A percentile compares a stretch with the other conserved stretches of the same genome.
Conservation (phyloP, 2,329 filamentous ascomycete genomes). For the Sphaceloma murrayae region DNA sequence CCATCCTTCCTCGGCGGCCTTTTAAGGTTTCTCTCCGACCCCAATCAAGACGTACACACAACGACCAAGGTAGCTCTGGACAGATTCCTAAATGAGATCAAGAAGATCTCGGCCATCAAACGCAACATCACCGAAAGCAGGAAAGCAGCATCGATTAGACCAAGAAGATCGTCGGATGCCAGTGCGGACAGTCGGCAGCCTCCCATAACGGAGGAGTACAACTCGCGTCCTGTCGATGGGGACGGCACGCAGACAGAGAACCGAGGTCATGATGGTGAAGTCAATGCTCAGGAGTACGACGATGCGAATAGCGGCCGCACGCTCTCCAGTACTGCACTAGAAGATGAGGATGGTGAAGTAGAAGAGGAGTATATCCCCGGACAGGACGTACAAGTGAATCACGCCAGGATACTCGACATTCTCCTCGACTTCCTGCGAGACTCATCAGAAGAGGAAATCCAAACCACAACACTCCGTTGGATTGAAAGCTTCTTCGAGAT, state of each 20-base stretch:
- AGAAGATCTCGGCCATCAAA: constrained; percentile 84
- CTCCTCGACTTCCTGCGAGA: constrained; percentile 81
- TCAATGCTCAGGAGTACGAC: constrained; percentile 43
- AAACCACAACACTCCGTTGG: constrained; percentile 86
- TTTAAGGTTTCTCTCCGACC: constrained; percentile 83
- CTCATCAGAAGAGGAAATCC: constrained; percentile 80
- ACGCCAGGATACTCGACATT: constrained; percentile 84
- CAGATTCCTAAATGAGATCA: constrained; percentile 85
- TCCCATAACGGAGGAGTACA: constrained; percentile 39
- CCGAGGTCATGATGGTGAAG: constrained; percentile 32
- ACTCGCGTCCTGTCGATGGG: constrained; percentile 49
- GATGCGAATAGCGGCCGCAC: constrained; percentile 34
- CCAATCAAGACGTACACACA: constrained; percentile 88
- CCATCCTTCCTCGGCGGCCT: constrained; percentile 85
- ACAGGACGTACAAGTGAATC: constrained; percentile 91
- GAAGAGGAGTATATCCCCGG: constrained; percentile 96
- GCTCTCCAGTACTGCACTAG: constrained; percentile 46
- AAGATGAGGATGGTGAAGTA: constrained; percentile 39
- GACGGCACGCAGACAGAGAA: constrained; percentile 22
- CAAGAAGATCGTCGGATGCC: constrained; percentile 59
- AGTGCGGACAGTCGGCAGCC: constrained; percentile 30
- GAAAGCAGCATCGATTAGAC: constrained; percentile 56
- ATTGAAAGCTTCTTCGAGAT: constrained; percentile 96
- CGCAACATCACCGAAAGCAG: constrained; percentile 83
- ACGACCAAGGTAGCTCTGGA: constrained; percentile 83